These are phyloP conservation scores for Lasiodiplodia citricola DNA, from an alignment of 2,329 filamentous ascomycete species.

Conservation along the genomic window DNA sequence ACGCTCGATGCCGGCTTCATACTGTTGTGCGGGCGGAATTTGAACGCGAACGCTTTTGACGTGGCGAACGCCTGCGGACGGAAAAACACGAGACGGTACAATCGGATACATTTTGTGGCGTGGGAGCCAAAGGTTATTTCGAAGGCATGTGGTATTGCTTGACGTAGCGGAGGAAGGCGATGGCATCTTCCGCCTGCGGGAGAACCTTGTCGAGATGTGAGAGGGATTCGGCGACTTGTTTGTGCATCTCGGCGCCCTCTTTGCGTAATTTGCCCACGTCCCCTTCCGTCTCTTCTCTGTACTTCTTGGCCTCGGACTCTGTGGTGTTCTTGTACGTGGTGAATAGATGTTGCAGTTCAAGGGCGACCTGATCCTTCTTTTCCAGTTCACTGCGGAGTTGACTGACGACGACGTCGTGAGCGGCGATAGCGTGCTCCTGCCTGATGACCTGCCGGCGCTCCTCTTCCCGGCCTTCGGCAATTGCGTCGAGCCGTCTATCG, in stretches of 20 bases:
- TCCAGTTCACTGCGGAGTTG: conserved; percentile 24
- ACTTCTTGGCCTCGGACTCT: conserved; percentile 12
- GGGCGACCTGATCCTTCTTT: conserved; percentile 7
- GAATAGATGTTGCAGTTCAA: conserved; percentile 7
- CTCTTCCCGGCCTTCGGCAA: conserved; percentile 7
- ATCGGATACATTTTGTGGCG: neutral
- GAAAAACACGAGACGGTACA: neutral
- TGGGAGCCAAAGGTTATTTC: neutral
- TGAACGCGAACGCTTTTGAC: neutral
- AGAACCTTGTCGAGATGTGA: conserved; percentile 16
- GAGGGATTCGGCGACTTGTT: conserved; percentile 11
- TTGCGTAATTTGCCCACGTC: conserved; percentile 5
- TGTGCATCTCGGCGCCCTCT: conserved; percentile 6
- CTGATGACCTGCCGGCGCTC: conserved; percentile 6
- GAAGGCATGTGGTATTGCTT: conserved; percentile 17
- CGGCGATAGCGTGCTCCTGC: conserved; percentile 10
- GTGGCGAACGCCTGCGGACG: neutral
- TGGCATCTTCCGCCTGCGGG: conserved; percentile 21
- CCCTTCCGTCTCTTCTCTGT: conserved; percentile 17
- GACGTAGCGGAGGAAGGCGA: conserved; percentile 26
- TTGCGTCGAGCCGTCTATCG: conserved; percentile 6
- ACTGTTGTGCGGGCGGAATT: neutral
- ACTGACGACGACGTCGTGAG: conserved; percentile 21
- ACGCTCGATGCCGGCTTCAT: neutral
- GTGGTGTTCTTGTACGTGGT: conserved; percentile 9